Conservation (phyloP, 164 flowering plant genomes). For the Vitis rupestris region DNA sequence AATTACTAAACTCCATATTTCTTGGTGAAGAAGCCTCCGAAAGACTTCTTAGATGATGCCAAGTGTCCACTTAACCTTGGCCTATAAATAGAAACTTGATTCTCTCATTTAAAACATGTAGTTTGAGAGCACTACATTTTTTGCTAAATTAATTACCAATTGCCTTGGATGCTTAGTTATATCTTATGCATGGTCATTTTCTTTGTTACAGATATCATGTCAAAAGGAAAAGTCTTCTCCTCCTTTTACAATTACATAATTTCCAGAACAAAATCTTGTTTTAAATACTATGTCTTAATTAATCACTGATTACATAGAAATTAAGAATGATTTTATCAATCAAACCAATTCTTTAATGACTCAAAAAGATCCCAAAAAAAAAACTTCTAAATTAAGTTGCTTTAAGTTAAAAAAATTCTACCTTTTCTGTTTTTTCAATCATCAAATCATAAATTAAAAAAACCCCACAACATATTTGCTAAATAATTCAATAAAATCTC, state of each 20-base stretch:
- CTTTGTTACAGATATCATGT: too few species aligned
- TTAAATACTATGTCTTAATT: conserved; percentile 25
- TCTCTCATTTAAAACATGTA: too few species aligned
- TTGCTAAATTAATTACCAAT: too few species aligned
- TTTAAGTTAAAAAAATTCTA: conserved; percentile 22
- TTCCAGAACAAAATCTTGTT: conserved; percentile 16
- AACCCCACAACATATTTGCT: conserved; percentile 21
- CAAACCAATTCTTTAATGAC: conserved; percentile 37
- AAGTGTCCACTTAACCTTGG: too few species aligned
- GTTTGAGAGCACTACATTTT: too few species aligned
- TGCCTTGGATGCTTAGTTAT: too few species aligned
- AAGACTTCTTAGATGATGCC: too few species aligned
- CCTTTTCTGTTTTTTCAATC: conserved; percentile 20
- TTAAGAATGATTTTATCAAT: conserved; percentile 18
- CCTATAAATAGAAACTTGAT: too few species aligned
- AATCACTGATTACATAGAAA: conserved; percentile 13
- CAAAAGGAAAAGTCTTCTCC: not conserved
- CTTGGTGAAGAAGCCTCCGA: too few species aligned
- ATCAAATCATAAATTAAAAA: conserved; percentile 10
- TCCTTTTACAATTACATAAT: conserved; percentile 14
- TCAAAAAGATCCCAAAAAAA: conserved; percentile 7
- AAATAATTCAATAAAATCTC: conserved; percentile 10
- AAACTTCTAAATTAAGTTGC: conserved; percentile 21
- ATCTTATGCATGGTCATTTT: too few species aligned
- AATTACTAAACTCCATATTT: too few species aligned